Evolutionary conservation across 805 yeast species (phyloP).

Genomic region (Metschnikowia lachancei): DNA sequence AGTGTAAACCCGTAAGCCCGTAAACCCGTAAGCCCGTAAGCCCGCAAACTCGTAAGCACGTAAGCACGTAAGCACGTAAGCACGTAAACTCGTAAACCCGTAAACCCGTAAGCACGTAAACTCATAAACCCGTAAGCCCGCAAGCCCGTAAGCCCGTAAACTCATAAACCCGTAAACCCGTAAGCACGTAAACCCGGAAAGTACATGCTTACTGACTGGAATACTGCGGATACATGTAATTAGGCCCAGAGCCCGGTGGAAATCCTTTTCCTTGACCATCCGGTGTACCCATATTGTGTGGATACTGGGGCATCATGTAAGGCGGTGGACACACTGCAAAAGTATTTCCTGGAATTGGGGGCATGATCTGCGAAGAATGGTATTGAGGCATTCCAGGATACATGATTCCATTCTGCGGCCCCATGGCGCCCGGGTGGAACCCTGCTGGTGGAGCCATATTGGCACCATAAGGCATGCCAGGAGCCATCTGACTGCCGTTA

Average conservation of each 20-base stretch:
- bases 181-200: too few relatives aligned
- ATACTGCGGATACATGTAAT: constrained; percentile 7
- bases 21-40: too few relatives aligned
- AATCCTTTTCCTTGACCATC: background rate
- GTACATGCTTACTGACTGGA: constrained; percentile 3
- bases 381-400: constrained; percentile 6
- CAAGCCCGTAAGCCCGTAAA: too few relatives aligned
- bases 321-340: constrained; percentile 5
- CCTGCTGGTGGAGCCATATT: constrained; percentile 2
- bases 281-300: constrained; percentile 1
- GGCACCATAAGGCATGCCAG: background rate
- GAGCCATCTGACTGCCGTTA: background rate
- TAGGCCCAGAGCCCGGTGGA: background rate
- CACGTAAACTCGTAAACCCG: too few relatives aligned
- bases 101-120: too few relatives aligned
- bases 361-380: constrained; percentile 2
- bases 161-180: too few relatives aligned
- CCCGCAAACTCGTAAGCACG: too few relatives aligned
- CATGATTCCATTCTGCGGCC: constrained; percentile 3
- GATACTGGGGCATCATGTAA: constrained; percentile 9
- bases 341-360: background rate
- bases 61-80: too few relatives aligned
- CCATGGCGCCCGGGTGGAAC: background rate
- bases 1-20: too few relatives aligned
- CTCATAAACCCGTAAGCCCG: too few relatives aligned